These are phyloP conservation scores for Cladosporium velox DNA, from an alignment of 2,329 filamentous ascomycete species.

Conservation along the genomic window DNA sequence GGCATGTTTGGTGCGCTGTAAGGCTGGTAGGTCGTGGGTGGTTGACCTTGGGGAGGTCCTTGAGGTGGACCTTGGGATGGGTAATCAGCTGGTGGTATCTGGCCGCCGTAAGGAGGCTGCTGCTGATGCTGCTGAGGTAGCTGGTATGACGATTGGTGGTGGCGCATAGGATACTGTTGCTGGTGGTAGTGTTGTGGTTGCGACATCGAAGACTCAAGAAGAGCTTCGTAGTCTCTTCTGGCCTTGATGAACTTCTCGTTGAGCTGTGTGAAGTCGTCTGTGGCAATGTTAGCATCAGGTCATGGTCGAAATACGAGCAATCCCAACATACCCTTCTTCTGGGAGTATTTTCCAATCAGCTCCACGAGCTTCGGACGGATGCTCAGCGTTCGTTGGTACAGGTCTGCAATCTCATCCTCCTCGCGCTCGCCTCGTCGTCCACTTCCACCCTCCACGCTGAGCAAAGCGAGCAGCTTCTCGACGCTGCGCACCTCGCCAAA, in stretches of 20 bases:
- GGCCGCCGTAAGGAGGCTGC: slow-evolving; percentile 31
- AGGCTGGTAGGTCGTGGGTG: slow-evolving; percentile 25
- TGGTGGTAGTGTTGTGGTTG: slow-evolving; percentile 64
- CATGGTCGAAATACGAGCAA: slow-evolving; percentile 22
- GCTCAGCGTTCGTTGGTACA: slow-evolving; percentile 89
- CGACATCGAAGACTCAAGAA: slow-evolving; percentile 96
- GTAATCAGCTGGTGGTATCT: slow-evolving; percentile 29
- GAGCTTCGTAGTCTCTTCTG: slow-evolving; percentile 88
- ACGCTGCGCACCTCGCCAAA: slow-evolving; percentile 77
- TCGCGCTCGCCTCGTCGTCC: slow-evolving; percentile 70
- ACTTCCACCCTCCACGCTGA: slow-evolving; percentile 67
- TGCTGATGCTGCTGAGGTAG: slow-evolving; percentile 25
- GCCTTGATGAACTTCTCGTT: slow-evolving; percentile 99
- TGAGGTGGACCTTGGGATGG: slow-evolving; percentile 38
- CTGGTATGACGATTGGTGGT: slow-evolving; percentile 21
- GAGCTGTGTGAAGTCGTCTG: slow-evolving; percentile 96
- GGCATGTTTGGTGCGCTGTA: slow-evolving; percentile 27
- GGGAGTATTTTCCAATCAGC: slow-evolving; percentile 97
- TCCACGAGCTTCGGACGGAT: slow-evolving; percentile 97
- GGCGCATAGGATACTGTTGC: slow-evolving; percentile 51
- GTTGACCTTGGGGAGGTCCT: slow-evolving; percentile 30
- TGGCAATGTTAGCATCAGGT: slow-evolving; percentile 28
- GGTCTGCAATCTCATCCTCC: slow-evolving; percentile 89
- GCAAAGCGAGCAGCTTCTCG: slow-evolving; percentile 78
- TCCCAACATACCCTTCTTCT: slow-evolving; percentile 81